A percentile compares a stretch with the other conserved stretches of the same genome.
Evolutionary conservation across 371 early-diverging fungal species (phyloP).

Genomic region (Actinomortierella ambigua): DNA sequence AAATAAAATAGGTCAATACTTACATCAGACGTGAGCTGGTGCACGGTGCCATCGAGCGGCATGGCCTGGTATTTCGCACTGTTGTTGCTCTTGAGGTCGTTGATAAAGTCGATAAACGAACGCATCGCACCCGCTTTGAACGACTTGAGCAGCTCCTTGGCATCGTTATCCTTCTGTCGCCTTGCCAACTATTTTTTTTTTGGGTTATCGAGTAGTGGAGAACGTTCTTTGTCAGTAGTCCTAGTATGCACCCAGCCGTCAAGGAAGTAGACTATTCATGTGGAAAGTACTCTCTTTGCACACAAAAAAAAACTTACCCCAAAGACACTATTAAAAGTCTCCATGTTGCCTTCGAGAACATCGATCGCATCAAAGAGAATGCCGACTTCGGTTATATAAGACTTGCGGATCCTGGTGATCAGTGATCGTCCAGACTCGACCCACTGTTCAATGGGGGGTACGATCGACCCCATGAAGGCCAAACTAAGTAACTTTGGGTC

Average conservation of each 20-base stretch:
- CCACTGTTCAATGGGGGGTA: constrained; percentile 47
- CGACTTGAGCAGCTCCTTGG: constrained; percentile 57
- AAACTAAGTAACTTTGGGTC: constrained; percentile 38
- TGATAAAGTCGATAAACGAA: constrained; percentile 74
- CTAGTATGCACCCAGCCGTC: too few species aligned
- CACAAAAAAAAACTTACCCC: too few species aligned
- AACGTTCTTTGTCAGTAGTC: too few species aligned
- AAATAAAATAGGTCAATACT: constrained; percentile 9
- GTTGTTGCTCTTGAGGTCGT: constrained; percentile 59
- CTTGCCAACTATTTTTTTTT: constrained; percentile 21
- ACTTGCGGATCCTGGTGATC: constrained; percentile 21
- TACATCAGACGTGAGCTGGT: constrained; percentile 84
- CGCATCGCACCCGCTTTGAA: constrained; percentile 63
- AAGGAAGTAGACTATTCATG: too few species aligned
- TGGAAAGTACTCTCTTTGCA: too few species aligned
- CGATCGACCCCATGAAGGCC: constrained; percentile 45
- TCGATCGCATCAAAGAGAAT: constrained; percentile 42
- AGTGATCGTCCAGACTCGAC: constrained; percentile 36
- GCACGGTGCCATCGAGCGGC: constrained; percentile 85
- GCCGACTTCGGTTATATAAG: constrained; percentile 35
- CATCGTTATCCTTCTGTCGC: constrained; percentile 48
- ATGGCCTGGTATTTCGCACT: constrained; percentile 53
- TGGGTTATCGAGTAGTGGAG: too few species aligned
- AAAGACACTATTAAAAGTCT: constrained; percentile 44
- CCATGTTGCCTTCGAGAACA: constrained; percentile 34